Evolutionary conservation across 176 grass and related monocot genomes (phyloP).

Genomic region (Themeda triandra): DNA sequence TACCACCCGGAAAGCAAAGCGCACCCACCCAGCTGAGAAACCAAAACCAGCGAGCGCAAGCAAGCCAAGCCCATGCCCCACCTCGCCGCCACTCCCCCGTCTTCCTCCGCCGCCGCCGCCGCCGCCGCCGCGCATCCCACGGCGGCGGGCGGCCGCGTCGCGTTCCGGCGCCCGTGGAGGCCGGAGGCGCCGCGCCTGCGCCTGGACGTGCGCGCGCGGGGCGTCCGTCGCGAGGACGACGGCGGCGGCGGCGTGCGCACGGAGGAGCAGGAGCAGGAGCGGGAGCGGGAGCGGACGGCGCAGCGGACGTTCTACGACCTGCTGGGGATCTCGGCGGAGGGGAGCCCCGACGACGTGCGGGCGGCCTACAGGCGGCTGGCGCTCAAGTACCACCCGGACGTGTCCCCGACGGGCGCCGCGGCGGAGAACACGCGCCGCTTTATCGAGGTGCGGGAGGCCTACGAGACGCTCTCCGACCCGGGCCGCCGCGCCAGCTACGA

Average conservation of each 20-base stretch:
- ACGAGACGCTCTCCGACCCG: slow-evolving; percentile 89
- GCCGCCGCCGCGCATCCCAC: not conserved
- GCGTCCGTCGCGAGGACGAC: slow-evolving; percentile 6
- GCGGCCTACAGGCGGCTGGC: slow-evolving; percentile 76
- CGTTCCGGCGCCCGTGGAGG: not conserved
- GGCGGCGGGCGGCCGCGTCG: slow-evolving; percentile 8
- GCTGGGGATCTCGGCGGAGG: slow-evolving; percentile 56
- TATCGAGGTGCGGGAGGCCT: slow-evolving; percentile 87
- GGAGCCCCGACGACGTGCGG: slow-evolving; percentile 61
- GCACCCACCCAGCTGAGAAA: not conserved
- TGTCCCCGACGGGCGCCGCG: slow-evolving; percentile 58
- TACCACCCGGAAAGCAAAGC: not conserved
- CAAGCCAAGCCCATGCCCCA: slow-evolving; percentile 5
- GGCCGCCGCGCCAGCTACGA: slow-evolving; percentile 64
- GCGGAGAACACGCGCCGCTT: slow-evolving; percentile 68
- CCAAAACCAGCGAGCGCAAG: not conserved
- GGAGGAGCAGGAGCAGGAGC: not conserved
- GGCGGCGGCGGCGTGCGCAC: slow-evolving; percentile 1
- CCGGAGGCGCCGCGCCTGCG: not conserved
- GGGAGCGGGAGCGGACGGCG: not conserved
- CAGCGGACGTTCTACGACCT: slow-evolving; percentile 69
- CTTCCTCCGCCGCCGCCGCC: not conserved
- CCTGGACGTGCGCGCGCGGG: slow-evolving; percentile 15
- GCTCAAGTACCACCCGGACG: slow-evolving; percentile 85
- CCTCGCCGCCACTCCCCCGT: slow-evolving; percentile 7